Evolutionary conservation across 257 asterid species (phyloP).

Genomic region (Solanum pinnatisectum): DNA sequence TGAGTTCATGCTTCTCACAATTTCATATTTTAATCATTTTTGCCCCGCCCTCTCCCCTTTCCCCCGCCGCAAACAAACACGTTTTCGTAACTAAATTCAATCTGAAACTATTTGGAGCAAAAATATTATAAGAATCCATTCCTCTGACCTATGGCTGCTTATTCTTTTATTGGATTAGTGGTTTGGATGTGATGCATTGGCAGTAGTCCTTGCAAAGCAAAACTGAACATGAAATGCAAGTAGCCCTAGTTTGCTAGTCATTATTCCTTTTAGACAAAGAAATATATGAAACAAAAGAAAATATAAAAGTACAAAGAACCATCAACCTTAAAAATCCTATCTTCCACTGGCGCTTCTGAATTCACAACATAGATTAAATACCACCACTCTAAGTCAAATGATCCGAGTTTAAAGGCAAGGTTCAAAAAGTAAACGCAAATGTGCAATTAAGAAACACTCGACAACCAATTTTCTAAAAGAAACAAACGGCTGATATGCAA

Average conservation of each 20-base stretch:
- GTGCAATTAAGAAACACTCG: not conserved
- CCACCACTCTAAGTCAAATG: not conserved
- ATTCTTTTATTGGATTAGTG: not conserved
- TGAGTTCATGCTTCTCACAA: not conserved
- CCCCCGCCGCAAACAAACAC: not conserved
- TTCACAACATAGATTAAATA: not conserved
- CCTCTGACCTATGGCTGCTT: not conserved
- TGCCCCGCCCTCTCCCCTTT: not conserved
- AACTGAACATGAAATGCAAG: not conserved
- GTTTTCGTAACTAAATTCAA: not conserved
- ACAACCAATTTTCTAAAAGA: not conserved
- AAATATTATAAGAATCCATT: not conserved
- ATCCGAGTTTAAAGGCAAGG: not conserved
- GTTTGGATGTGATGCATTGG: not conserved
- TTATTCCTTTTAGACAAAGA: not conserved
- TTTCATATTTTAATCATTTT: not conserved
- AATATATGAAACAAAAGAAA: not conserved
- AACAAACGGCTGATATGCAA: not conserved
- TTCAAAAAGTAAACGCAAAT: not conserved
- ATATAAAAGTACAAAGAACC: not conserved
- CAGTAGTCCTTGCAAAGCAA: not conserved
- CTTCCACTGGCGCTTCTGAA: not conserved
- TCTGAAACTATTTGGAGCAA: not conserved
- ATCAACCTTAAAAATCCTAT: not conserved
- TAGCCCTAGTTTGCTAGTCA: not conserved